Evolutionary conservation across 2,329 filamentous ascomycete genomes (phyloP).

Genomic region (Cytospora mali): DNA sequence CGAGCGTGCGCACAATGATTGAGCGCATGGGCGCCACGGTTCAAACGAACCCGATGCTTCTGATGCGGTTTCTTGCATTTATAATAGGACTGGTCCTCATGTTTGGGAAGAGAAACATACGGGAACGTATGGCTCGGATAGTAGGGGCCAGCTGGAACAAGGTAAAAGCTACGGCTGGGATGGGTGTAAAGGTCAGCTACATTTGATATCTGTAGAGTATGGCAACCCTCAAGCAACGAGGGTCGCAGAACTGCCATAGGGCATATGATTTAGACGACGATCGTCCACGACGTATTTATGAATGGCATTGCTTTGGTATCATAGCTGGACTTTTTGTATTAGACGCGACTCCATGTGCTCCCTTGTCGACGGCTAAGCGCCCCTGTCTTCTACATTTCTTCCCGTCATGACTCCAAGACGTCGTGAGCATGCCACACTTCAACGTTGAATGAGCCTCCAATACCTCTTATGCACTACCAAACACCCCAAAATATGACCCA

Average conservation of each 20-base stretch:
- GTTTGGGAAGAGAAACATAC: conserved; percentile 72
- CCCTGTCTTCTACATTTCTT: neutral
- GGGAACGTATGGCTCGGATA: conserved; percentile 72
- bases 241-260: neutral
- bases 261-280: conserved; percentile 18
- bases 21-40: conserved; percentile 54
- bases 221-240: neutral
- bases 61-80: conserved; percentile 73
- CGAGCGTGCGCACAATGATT: conserved; percentile 54
- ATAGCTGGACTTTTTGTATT: conserved; percentile 2
- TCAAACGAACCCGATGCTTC: conserved; percentile 57
- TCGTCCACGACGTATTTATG: conserved; percentile 12
- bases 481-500: conserved; percentile 11
- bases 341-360: neutral
- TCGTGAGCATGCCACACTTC: neutral
- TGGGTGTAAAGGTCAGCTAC: conserved; percentile 98
- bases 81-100: conserved; percentile 76
- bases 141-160: conserved; percentile 77
- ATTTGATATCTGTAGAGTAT: conserved; percentile 58
- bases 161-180: conserved; percentile 80
- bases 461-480: neutral
- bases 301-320: conserved; percentile 17
- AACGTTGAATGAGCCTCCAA: neutral
- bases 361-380: neutral
- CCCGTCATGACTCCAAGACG: neutral